A percentile compares a stretch with the other conserved stretches of the same genome.
Evolutionary conservation across 1,284 basidiomycete species (phyloP).

Genomic region (Sphaerobolus stellatus): DNA sequence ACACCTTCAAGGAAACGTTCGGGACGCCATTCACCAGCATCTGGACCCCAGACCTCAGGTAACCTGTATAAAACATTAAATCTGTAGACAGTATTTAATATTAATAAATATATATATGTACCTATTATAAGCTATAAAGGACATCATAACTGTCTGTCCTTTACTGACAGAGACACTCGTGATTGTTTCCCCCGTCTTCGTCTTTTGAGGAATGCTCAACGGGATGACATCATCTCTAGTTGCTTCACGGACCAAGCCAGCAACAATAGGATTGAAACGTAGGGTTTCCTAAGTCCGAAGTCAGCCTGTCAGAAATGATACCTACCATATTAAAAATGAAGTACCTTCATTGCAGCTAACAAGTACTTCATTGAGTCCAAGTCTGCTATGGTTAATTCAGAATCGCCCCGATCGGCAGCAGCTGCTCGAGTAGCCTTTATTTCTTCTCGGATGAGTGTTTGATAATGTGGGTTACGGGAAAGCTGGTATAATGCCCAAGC

Average conservation of each 20-base stretch:
- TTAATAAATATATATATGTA: neutral
- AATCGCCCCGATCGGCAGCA: constrained; percentile 38
- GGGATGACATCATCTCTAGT: constrained; percentile 44
- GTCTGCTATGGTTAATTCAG: constrained; percentile 44
- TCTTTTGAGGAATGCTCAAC: constrained; percentile 36
- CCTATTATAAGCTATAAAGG: constrained; percentile 19
- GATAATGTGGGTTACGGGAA: constrained; percentile 37
- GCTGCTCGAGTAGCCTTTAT: constrained; percentile 35
- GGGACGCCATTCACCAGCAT: constrained; percentile 28
- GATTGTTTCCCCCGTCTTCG: constrained; percentile 31
- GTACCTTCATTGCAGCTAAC: constrained; percentile 50
- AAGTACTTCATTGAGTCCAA: constrained; percentile 53
- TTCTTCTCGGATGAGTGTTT: constrained; percentile 41
- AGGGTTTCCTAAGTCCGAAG: constrained; percentile 37
- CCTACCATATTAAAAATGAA: constrained; percentile 13
- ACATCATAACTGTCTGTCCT: constrained; percentile 37
- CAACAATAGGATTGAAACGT: constrained; percentile 41
- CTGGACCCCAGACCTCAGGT: constrained; percentile 21
- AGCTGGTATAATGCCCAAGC: constrained; percentile 44
- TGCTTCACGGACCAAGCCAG: constrained; percentile 39
- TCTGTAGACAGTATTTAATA: neutral
- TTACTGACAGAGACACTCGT: constrained; percentile 34
- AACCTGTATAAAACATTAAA: neutral
- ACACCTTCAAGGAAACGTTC: constrained; percentile 17
- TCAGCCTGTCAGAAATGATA: neutral